Evolutionary conservation across 192 early-diverging fungal species (phyloP).

Genomic region (Oehlia diaphana): DNA sequence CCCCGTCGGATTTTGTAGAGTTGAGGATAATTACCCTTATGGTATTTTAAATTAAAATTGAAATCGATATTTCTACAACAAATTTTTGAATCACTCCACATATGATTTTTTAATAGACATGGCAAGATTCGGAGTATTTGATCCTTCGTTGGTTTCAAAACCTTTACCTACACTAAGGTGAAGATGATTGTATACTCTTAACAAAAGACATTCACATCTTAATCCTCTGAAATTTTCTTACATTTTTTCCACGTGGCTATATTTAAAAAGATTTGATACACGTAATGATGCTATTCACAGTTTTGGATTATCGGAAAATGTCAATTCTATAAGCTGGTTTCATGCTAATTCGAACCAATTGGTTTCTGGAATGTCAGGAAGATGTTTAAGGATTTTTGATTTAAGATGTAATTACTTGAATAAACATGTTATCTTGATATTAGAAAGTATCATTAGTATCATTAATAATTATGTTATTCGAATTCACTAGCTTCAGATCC

Average conservation of each 20-base stretch:
- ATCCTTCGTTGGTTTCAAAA: neutral
- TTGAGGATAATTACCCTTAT: neutral
- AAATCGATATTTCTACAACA: too few relatives aligned
- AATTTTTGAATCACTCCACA: neutral
- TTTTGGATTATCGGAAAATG: conserved; percentile 65
- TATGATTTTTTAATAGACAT: neutral
- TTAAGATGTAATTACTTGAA: conserved; percentile 47
- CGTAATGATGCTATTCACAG: conserved; percentile 45
- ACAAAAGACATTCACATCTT: neutral
- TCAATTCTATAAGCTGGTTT: conserved; percentile 72
- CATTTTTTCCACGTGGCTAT: neutral
- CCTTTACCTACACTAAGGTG: neutral
- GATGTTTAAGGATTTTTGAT: conserved; percentile 72
- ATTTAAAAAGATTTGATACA: conserved; percentile 17
- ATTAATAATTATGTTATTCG: neutral
- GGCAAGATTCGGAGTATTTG: conserved; percentile 1
- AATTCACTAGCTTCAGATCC: conserved; percentile 33
- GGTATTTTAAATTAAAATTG: neutral
- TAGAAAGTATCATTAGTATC: neutral
- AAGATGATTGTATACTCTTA: neutral
- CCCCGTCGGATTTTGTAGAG: neutral
- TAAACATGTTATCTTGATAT: neutral
- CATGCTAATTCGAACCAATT: conserved; percentile 50
- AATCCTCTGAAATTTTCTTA: neutral
- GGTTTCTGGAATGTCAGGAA: conserved; percentile 72